Evolutionary conservation across 2,329 filamentous ascomycete species (phyloP), one percentile per base, ranked within the genome.

Genomic region (Arachnomyces sp.): DNA sequence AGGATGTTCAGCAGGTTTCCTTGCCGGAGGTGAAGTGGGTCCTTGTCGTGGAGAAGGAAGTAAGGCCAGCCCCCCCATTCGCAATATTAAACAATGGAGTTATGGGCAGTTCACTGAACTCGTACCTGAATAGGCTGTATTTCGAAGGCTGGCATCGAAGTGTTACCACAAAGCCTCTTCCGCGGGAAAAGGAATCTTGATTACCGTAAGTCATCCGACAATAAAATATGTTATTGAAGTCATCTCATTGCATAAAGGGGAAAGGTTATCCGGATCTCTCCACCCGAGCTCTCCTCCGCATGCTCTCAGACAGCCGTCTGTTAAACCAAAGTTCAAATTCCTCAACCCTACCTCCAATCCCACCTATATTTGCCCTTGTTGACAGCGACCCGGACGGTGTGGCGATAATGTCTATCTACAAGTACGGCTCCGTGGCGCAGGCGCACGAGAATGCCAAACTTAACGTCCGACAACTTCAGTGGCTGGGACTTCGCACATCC

Each of bases 221-320:
- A 13, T 8, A 9, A 14, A 20, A 34, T 13, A 14, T 32, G 31
- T 31, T 14, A 28, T 16, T 37, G 28, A 36, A 15, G 9, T 20
- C 20, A 34, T 15, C 20, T 11, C 16, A 25, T 2, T 7, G n/a
- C 16, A 42, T 29, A 7, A 37, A 78, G 73, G 78, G 71, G 0
- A 81, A 81, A 65, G 78, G 78, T 3, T 81, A 81, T 49, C 78
- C 78, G 1, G 78, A 82, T 49, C 56, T 81, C 17, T 63, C 66
- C 25, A 78, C 76, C 7, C 67, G 77, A 29, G 61, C 60, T 2
- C 73, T 81, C 46, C 55, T 79, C 25, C 68, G 65, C 28, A 58
- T 59, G 17, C 49, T 77, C 16, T 61, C 59, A 39, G 59, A 56
- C 4, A 61, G 54, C 37, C 58, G 47, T 13, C n/a, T 14, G 25